phyloP scores from a whole-genome alignment of 2,329 filamentous ascomycete species.

The Colletotrichum sublineola region DNA sequence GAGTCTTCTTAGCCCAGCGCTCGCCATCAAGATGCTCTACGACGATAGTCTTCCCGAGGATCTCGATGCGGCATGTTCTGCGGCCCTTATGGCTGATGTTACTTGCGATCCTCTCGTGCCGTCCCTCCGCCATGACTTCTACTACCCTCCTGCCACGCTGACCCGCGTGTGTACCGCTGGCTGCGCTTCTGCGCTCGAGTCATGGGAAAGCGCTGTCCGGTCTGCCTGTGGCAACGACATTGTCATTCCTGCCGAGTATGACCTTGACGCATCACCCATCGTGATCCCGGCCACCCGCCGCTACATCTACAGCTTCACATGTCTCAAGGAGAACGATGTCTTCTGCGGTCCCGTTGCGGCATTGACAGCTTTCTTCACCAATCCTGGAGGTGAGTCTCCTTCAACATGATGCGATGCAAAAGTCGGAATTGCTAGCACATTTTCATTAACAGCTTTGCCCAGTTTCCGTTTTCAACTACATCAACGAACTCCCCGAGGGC shows the following conservation, averaged over 20 bases:
- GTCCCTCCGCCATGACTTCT: slow-evolving; percentile 40
- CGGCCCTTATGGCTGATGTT: slow-evolving; percentile 37
- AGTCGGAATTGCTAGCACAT: neutral
- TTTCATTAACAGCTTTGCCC: slow-evolving; percentile 12
- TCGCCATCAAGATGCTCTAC: slow-evolving; percentile 40
- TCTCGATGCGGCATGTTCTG: slow-evolving; percentile 19
- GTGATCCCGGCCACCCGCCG: slow-evolving; percentile 37
- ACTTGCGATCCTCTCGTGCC: slow-evolving; percentile 39
- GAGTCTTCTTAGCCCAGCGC: slow-evolving; percentile 19
- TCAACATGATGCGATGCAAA: neutral
- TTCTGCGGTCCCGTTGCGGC: slow-evolving; percentile 42
- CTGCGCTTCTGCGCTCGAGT: slow-evolving; percentile 35
- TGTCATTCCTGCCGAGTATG: slow-evolving; percentile 34
- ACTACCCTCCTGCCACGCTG: slow-evolving; percentile 39
- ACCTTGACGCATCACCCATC: slow-evolving; percentile 36
- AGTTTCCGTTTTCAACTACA: slow-evolving; percentile 42
- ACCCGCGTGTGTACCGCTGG: slow-evolving; percentile 34
- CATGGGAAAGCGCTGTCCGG: slow-evolving; percentile 40
- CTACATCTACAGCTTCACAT: slow-evolving; percentile 37
- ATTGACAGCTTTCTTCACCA: slow-evolving; percentile 33
- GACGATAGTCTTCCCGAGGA: slow-evolving; percentile 28
- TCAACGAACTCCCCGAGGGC: slow-evolving; percentile 36
- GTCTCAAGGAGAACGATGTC: slow-evolving; percentile 40
- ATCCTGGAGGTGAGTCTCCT: slow-evolving; percentile 35
- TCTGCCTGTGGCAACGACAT: slow-evolving; percentile 37